A percentile compares a stretch with the other conserved stretches of the same genome.
These are phyloP conservation scores for Auricularia auricula-judae DNA, from an alignment of 768 basidiomycete species.

Conservation along the genomic window DNA sequence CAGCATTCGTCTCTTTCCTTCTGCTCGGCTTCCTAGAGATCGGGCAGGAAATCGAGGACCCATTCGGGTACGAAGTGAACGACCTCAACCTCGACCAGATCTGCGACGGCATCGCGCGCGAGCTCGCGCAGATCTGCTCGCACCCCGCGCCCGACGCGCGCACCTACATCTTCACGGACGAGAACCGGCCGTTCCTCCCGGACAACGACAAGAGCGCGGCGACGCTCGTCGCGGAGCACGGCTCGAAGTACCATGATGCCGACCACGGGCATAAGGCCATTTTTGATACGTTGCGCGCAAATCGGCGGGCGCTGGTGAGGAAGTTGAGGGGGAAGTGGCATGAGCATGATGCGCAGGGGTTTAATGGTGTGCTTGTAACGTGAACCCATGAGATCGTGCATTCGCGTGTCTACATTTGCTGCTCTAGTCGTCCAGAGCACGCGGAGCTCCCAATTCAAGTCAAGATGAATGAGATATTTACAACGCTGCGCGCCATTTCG, in stretches of 20 bases:
- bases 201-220: constrained; percentile 45
- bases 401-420: not conserved
- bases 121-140: constrained; percentile 59
- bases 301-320: constrained; percentile 22
- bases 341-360: not conserved
- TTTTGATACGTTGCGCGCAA: constrained; percentile 20
- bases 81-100: constrained; percentile 62
- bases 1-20: constrained; percentile 52
- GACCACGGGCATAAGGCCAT: constrained; percentile 19
- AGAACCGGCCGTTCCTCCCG: constrained; percentile 65
- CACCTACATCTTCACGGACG: constrained; percentile 39
- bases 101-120: constrained; percentile 54
- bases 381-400: too few relatives aligned
- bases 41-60: constrained; percentile 59
- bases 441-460: too few relatives aligned
- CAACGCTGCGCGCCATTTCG: too few relatives aligned
- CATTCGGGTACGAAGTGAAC: constrained; percentile 57
- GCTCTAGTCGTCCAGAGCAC: too few relatives aligned
- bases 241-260: constrained; percentile 24
- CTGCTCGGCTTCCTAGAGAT: constrained; percentile 60
- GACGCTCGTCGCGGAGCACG: constrained; percentile 32
- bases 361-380: not conserved
- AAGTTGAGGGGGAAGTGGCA: not conserved
- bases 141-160: constrained; percentile 45
- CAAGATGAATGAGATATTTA: too few relatives aligned